Evolutionary conservation across 1,284 basidiomycete genomes (phyloP), one percentile per base, ranked within the genome.

Genomic region (Cryptococcus sp.): DNA sequence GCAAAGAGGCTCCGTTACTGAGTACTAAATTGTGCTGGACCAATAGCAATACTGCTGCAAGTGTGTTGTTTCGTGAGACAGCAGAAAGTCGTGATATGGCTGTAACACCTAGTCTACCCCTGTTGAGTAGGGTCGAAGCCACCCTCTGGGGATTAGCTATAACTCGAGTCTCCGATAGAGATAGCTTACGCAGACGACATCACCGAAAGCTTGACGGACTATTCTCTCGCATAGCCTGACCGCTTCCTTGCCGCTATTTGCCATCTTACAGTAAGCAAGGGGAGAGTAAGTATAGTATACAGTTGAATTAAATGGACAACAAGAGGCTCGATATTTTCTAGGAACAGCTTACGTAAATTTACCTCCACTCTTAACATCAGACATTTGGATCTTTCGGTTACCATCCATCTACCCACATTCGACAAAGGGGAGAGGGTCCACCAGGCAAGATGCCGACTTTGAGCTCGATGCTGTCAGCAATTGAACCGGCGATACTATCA

Each of bases 11-110:
- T 44, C 82, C 81, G 2, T 87, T 84, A 66, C 91, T 86, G 82
- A 88, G 90, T 37, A 93, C 80, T 49, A 97, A 77, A 70, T 93
- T 91, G 73, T 98, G 93, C 73, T 98, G 93, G 22, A 93, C 81
- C 48, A 98, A 82, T 46, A 87, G 82, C 51, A 98, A 77, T 45
- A 97, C 78, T 24, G 85, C 80, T 19, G 86, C 85, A 49, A 66
- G 53, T 5, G 66, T 56, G 1, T 82, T 83, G 16, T 85, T 81
- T 7, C 84, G 80, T 64, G 83, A 84, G 37, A 88, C 70, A 45
- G 84, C 84, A 43, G 87, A 78, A 34, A 94, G 76, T 56, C 86
- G 83, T 4, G 60, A 52, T 24, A 81, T 63, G 11, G 76, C 74
- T 3, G 80, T 64, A 25, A 93, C 78, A 7, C 86, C 82, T 19